Conservation (phyloP, 164 flowering plant species). For the Umbellularia californica region DNA sequence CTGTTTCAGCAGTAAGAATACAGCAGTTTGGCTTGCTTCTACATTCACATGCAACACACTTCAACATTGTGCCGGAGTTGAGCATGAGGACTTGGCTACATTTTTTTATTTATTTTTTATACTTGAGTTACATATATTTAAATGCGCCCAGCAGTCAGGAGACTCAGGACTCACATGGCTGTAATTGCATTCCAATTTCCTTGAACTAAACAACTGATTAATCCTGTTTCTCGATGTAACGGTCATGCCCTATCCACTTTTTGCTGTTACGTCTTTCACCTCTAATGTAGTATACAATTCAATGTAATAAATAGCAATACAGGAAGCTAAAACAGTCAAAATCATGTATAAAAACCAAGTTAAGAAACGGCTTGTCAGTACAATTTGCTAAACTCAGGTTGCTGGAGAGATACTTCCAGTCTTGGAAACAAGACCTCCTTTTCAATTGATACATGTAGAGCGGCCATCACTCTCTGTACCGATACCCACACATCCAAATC, state of each 20-base stretch:
- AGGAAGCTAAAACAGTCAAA: not conserved
- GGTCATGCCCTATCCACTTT: no score
- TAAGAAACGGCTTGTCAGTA: no score
- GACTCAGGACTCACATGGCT: not conserved
- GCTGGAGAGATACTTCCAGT: slow-evolving; percentile 47
- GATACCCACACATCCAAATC: slow-evolving; percentile 56
- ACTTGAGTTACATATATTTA: no score
- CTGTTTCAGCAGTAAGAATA: not conserved
- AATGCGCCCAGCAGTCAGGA: not conserved
- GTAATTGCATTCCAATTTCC: not conserved
- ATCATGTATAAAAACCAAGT: not conserved
- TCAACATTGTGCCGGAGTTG: not conserved
- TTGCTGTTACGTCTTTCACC: not conserved
- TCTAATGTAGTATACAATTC: not conserved
- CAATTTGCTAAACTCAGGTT: slow-evolving; percentile 56
- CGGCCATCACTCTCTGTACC: slow-evolving; percentile 39
- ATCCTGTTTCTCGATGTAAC: not conserved
- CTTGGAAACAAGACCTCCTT: slow-evolving; percentile 62
- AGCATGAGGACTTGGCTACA: not conserved
- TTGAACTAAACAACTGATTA: not conserved
- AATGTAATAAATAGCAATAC: not conserved
- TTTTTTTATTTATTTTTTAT: no score
- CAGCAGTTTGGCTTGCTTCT: not conserved
- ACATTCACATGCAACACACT: not conserved
- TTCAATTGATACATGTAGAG: slow-evolving; percentile 60